A percentile compares a stretch with the other conserved stretches of the same genome.
These are phyloP conservation scores for Gossypium bickii DNA, from an alignment of 345 rosid genomes.

Conservation along the genomic window DNA sequence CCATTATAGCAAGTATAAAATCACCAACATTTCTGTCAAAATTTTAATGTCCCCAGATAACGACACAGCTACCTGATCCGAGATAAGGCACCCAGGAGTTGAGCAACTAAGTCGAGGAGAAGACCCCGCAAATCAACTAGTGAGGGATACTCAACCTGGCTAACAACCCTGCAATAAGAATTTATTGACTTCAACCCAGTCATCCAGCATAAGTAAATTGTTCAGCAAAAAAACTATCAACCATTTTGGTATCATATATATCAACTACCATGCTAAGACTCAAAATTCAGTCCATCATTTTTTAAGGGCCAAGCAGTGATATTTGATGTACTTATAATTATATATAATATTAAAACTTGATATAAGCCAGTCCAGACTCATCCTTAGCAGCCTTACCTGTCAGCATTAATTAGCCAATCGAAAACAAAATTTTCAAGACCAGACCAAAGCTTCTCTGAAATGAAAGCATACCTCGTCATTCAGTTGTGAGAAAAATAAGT, in stretches of 20 bases:
- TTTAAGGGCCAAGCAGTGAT: background rate
- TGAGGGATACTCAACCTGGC: constrained; percentile 97
- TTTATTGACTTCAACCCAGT: constrained; percentile 16
- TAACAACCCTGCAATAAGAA: constrained; percentile 71
- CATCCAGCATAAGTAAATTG: background rate
- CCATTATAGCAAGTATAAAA: constrained; percentile 2
- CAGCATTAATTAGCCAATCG: background rate
- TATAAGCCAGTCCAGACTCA: background rate
- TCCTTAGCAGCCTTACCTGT: background rate
- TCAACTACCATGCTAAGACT: background rate
- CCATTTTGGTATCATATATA: background rate
- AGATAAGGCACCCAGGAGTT: constrained; percentile 94
- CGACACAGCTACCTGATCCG: constrained; percentile 68
- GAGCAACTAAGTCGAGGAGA: constrained; percentile 94
- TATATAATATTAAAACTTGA: background rate
- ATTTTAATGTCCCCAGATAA: constrained; percentile 11
- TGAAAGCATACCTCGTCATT: background rate
- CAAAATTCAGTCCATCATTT: background rate
- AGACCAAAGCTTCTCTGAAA: background rate
- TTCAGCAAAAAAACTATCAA: background rate
- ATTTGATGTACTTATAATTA: too few relatives aligned
- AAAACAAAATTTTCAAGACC: background rate
- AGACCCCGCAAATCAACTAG: constrained; percentile 97
- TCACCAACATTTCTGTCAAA: background rate
- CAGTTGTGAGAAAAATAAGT: background rate